Evolutionary conservation across 2,329 filamentous ascomycete genomes (phyloP), one percentile per base, ranked within the genome.

Genomic region (Colletotrichum neosansevieriae): DNA sequence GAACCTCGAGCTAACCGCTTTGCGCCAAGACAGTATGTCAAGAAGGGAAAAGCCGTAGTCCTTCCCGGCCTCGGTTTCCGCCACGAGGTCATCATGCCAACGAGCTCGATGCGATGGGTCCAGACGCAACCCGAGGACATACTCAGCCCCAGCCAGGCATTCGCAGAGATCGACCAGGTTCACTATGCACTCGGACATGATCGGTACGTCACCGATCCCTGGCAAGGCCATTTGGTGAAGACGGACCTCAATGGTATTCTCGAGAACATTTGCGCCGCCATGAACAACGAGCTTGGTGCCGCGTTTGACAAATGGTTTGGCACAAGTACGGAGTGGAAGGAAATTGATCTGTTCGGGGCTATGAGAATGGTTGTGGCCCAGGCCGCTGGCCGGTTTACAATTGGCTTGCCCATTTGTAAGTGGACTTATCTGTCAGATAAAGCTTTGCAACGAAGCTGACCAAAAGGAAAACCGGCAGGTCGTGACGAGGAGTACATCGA

Each of bases 41-140:
- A 83, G 53, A 76, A 77, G 15, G 81, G 80, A n/a, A 76, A 76
- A 38, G 73, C 80, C 0, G 82, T 83, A 2, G 72, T 84, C 1
- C 61, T 83, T 6, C 82, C 82, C 0, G 79, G 79, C 5, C 73
- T 82, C 6, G 79, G 78, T 2, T 75, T 79, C 34, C 77, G 78
- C 21, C 76, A 77, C 45, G 81, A 83, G 67, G 71, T 83, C n/a
- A 76, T 83, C 49, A 71, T 85, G n/a, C 82, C 83, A 0, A 73
- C 74, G 6, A 78, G 71, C 44, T 74, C 77, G 1, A 74, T 84
- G 75, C 75, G 77, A 38, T 84, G 82, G 81, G 71, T 79, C 2
- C 68, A 78, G 7, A 71, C 74, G 2, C 82, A 83, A 58, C 80
- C 80, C 0, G 81, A 84, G 1, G 70, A 72, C 6, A 72, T 78